Base-by-base conservation (phyloP, 2,329 filamentous ascomycete species). In the Neonectria ditissima region DNA sequence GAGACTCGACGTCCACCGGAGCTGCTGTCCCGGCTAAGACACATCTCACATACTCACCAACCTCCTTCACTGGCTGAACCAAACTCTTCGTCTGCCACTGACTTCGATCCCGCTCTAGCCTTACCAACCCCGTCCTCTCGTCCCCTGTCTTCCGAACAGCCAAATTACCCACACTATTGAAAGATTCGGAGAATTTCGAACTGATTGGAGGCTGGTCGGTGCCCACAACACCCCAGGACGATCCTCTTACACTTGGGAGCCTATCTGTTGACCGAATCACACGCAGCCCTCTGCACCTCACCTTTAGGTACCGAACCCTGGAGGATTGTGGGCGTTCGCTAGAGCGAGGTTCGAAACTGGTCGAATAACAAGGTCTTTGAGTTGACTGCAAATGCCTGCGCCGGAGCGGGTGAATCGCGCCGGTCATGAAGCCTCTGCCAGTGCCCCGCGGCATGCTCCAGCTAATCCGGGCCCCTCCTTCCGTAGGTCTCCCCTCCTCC, bases 401-500 rank as follows among this genome's bases (percentile, higher is more conserved):
- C 65, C 66, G 57, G 63, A 56, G 50, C 70, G 66, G 63, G 59
- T 59, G 69, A 65, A 60, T 64, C 66, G 61, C 55, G 55, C 65
- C 65, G 53, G 62, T 53, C 57, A 71, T 51, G 66, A 68, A 63
- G 67, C 61, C 53, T 60, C 32, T 18, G 26, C 53, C 28, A 47
- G 41, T 64, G 60, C 66, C 66, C 66, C 66, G 63, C 67, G 67
- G 48, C 63, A 67, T 22, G 37, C 53, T 57, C 66, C 82, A 65
- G 75, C 82, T 68, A 77, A 80, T 45, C 82, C 83, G 71, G 78
- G 80, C 73, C 82, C 83, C 64, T 84, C 83, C 55, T 87, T 86
- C 74, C 84, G 84, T 86, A 79, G 78, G 84, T 74, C 59, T 45
- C 61, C 59, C 58, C 67, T 62, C 22, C 59, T 57, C 53, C 47